Evolutionary conservation across 2,329 filamentous ascomycete species (phyloP).

Genomic region (Aspergillus ustus): DNA sequence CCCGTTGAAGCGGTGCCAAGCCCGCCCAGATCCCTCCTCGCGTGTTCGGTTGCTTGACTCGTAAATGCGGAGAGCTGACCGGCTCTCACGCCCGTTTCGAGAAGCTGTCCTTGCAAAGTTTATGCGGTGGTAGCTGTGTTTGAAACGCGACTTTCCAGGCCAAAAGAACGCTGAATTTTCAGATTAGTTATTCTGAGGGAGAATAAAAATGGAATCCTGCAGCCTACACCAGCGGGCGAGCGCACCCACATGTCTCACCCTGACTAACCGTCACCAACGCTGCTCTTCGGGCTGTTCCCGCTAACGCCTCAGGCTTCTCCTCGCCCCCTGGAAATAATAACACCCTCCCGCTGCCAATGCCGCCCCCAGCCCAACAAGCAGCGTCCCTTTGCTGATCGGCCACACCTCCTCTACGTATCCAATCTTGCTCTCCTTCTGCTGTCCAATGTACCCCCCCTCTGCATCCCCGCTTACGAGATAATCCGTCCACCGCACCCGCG

Average conservation of each 20-base stretch:
- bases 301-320: constrained; percentile 2
- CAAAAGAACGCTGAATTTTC: not conserved
- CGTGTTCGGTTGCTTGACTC: too few species aligned
- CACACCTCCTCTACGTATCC: constrained; percentile 43
- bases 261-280: not conserved
- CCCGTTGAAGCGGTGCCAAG: not conserved
- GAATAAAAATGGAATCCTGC: not conserved
- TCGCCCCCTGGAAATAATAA: constrained; percentile 15
- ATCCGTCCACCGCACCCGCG: constrained; percentile 37
- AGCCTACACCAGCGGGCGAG: not conserved
- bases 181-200: not conserved
- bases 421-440: constrained; percentile 32
- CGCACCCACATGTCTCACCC: not conserved
- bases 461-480: constrained; percentile 35
- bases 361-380: constrained; percentile 72
- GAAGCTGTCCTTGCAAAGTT: not conserved
- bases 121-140: not conserved
- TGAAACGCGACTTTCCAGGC: not conserved
- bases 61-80: not conserved
- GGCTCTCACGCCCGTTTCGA: not conserved
- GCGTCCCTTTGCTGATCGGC: constrained; percentile 34
- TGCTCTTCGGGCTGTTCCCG: not conserved
- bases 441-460: constrained; percentile 24
- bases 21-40: too few species aligned
- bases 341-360: constrained; percentile 59